Evolutionary conservation across 495 filamentous ascomycete genomes (phyloP), one percentile per base, ranked within the genome.

Genomic region (Penicillium dipodomyicola): DNA sequence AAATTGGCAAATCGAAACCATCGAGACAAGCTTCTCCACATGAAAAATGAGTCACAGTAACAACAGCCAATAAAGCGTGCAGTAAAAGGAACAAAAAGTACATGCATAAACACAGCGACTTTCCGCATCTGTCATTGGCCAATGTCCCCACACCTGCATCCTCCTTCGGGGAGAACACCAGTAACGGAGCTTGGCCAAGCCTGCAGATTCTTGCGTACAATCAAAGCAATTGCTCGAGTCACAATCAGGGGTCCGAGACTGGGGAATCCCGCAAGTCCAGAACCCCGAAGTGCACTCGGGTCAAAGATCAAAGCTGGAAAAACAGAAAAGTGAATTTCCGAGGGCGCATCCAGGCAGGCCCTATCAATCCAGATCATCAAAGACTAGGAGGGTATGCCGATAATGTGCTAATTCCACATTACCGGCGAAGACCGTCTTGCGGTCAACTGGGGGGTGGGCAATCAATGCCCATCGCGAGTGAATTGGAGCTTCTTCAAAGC

Each of bases 301-400:
- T 54, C 52, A 54, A n/a, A 45, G 30, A 46, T 44, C 41, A 54
- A 40, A 40, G 4, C 35, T 33, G 30, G 42, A 54, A 54, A 54
- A 29, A 45, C 30, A 37, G 41, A 41, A 51, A 51, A 19, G 22
- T 41, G 15, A 39, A 47, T 39, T 54, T 59, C 56, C 29, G 42
- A 37, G 63, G 61, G 61, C 58, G 53, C 56, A 59, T 59, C 58
- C 61, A 61, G 54, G 55, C 55, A 65, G 40, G 49, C 64, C 64
- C 54, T 49, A 44, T 44, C 41, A 49, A 41, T 56, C 52, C 57
- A 46, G 49, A 25, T 47, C 7, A 14, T 50, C 40, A 35, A 49
- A 39, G 48, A 50, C 32, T 52, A 25, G 39, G 48, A 17, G 35
- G 35, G 47, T 41, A 46, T 47, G 22, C 4, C 11, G 22, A 14